A percentile compares a stretch with the other conserved stretches of the same genome.
These are phyloP conservation scores for Ambrosia hybrid DNA, from an alignment of 140 eudicot genomes.

Conservation along the genomic window DNA sequence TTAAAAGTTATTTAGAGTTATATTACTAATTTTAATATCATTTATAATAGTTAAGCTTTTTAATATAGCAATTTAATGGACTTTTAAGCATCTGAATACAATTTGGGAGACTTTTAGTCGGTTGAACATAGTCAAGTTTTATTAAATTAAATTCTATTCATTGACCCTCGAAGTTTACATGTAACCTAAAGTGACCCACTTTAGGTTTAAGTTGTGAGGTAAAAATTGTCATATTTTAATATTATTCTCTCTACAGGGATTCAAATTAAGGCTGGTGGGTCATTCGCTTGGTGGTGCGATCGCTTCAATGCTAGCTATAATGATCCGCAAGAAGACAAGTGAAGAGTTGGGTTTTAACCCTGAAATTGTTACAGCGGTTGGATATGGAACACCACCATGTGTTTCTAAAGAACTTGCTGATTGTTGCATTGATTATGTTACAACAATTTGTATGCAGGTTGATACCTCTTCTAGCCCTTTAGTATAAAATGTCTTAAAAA, in stretches of 20 bases:
- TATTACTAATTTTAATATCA: too few species aligned
- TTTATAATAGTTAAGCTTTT: too few species aligned
- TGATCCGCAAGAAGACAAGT: slow-evolving; percentile 69
- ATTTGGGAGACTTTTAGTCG: background rate
- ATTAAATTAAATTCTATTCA: background rate
- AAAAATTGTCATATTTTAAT: slow-evolving; percentile 3
- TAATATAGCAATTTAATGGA: background rate
- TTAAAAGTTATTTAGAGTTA: too few species aligned
- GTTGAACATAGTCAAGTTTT: background rate
- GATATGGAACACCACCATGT: slow-evolving; percentile 92
- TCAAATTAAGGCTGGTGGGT: slow-evolving; percentile 94
- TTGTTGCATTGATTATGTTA: slow-evolving; percentile 69
- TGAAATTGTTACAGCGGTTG: slow-evolving; percentile 78
- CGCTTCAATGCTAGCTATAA: slow-evolving; percentile 87
- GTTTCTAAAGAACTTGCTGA: slow-evolving; percentile 89
- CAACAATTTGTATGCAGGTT: slow-evolving; percentile 93
- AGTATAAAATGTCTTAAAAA: too few species aligned
- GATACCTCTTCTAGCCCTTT: too few species aligned
- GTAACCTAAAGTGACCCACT: background rate
- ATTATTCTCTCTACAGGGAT: slow-evolving; percentile 84
- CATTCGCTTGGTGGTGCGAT: slow-evolving; percentile 97
- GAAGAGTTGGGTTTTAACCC: slow-evolving; percentile 87
- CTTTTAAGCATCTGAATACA: background rate
- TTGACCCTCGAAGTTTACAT: background rate
- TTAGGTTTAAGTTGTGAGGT: background rate